Evolutionary conservation across 805 yeast species (phyloP).

Genomic region (Metschnikowia lunata): DNA sequence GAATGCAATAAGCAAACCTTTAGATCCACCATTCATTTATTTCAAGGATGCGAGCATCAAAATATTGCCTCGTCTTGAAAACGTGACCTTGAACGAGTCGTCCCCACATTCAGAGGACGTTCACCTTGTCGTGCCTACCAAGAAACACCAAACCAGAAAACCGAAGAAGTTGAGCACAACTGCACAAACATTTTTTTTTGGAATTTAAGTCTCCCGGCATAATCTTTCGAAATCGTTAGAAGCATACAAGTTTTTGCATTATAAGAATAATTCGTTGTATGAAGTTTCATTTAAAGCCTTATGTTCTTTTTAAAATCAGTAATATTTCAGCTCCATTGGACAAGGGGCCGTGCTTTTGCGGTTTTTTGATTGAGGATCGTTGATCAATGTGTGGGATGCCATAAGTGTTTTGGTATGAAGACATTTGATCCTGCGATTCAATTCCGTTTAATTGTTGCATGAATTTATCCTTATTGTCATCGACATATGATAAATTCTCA

Average conservation of each 20-base stretch:
- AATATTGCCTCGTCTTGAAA: conserved; percentile 1
- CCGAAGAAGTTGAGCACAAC: conserved; percentile 10
- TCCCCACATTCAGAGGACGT: background rate
- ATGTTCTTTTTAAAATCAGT: conserved; percentile 17
- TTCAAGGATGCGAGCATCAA: conserved; percentile 7
- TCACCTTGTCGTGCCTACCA: conserved; percentile 2
- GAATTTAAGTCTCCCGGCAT: background rate
- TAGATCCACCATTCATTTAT: conserved; percentile 13
- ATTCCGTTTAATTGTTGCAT: no score
- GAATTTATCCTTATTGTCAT: no score
- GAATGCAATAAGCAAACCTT: conserved; percentile 7
- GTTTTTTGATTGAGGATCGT: conserved; percentile 1
- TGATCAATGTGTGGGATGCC: conserved; percentile 8
- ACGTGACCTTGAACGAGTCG: background rate
- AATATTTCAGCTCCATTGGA: conserved; percentile 14
- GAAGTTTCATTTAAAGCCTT: background rate
- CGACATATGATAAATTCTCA: background rate
- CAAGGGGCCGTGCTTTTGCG: conserved; percentile 2
- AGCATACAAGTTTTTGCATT: no score
- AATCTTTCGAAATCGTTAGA: no score
- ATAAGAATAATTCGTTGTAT: no score
- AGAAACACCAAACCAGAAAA: conserved; percentile 1
- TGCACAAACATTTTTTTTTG: conserved; percentile 6
- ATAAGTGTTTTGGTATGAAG: conserved; percentile 13
- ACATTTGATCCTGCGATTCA: background rate